Evolutionary conservation across 352 stramenopile genomes (phyloP), one percentile per base, ranked within the genome.

Genomic region (Aphanomyces euteiches): DNA sequence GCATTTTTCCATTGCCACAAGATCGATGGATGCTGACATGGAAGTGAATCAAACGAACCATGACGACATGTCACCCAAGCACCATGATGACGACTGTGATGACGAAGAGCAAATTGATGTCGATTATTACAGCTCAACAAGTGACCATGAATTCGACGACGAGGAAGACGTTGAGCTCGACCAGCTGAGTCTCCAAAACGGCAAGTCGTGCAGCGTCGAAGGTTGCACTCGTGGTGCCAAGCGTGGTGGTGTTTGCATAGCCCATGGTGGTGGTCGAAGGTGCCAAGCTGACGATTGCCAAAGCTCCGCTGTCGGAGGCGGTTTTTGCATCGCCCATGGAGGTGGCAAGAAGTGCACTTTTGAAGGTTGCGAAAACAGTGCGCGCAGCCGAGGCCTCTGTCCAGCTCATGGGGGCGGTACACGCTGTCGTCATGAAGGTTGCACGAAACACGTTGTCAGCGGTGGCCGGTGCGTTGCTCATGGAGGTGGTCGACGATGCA

Each of bases 231-330:
- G 79, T 71, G 89, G 90, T 58, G 83, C 85, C 72, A 91, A 91
- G 73, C 84, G 83, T n/a, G 90, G 90, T 72, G 85, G 85, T 59
- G 83, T 88, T 73, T 93, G 85, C 76, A 91, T 84, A 79, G 89
- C 85, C 21, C 85, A 93, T 43, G 84, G 84, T 57, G 86, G 86
- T 60, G 86, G 84, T 47, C 79, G 78, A 65, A 88, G 90, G 69
- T 93, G 86, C 68, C 80, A 80, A 45, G 56, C 76, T 19, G 75
- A 78, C 5, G 64, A 70, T 43, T 70, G 64, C 41, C 47, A 64
- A 41, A 64, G 64, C 64, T 61, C 43, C 17, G 64, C 64, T 28
- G 64, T 70, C 17, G 64, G 64, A 28, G 64, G 78, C 3, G 69
- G 73, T 5, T 77, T 72, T 41, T 74, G 71, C 34, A 74, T 67